Percentiles rank a stretch among this genome's conserved stretches.
phyloP scores from a whole-genome alignment of 768 basidiomycete genomes.

The Leccinum disarticulatum region DNA sequence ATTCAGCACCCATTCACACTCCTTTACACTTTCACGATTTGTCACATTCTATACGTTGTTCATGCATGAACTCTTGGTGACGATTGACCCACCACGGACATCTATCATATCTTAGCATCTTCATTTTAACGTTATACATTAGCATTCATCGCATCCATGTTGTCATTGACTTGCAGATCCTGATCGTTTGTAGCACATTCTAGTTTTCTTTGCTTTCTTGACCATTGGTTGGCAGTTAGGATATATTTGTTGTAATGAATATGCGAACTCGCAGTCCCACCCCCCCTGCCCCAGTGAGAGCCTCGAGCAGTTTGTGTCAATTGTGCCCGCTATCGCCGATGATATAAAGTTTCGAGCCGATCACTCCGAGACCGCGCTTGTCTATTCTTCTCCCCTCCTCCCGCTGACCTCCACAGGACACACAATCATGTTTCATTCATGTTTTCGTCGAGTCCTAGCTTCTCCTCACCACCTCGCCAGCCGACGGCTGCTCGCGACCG shows the following conservation, averaged over 20 bases:
- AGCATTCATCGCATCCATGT: slow-evolving; percentile 30
- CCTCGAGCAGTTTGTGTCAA: neutral
- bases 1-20: slow-evolving; percentile 20
- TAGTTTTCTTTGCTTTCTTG: slow-evolving; percentile 27
- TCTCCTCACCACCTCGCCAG: slow-evolving; percentile 15
- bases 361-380: neutral
- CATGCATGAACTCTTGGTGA: slow-evolving; percentile 28
- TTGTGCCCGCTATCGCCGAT: neutral
- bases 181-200: slow-evolving; percentile 33
- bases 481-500: slow-evolving; percentile 62
- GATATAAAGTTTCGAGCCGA: neutral
- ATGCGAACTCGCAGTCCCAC: neutral
- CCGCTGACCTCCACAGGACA: neutral
- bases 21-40: slow-evolving; percentile 23
- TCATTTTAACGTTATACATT: slow-evolving; percentile 34
- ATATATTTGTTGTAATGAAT: slow-evolving; percentile 34
- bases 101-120: slow-evolving; percentile 31
- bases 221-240: slow-evolving; percentile 16
- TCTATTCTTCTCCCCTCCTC: slow-evolving; percentile 6
- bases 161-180: slow-evolving; percentile 24
- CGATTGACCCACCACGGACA: slow-evolving; percentile 29
- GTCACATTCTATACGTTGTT: slow-evolving; percentile 23
- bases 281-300: slow-evolving; percentile 1
- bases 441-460: slow-evolving; percentile 8
- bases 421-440: slow-evolving; percentile 14